Evolutionary conservation across 2,329 filamentous ascomycete genomes (phyloP).

Genomic region (Hysterium pulicare): DNA sequence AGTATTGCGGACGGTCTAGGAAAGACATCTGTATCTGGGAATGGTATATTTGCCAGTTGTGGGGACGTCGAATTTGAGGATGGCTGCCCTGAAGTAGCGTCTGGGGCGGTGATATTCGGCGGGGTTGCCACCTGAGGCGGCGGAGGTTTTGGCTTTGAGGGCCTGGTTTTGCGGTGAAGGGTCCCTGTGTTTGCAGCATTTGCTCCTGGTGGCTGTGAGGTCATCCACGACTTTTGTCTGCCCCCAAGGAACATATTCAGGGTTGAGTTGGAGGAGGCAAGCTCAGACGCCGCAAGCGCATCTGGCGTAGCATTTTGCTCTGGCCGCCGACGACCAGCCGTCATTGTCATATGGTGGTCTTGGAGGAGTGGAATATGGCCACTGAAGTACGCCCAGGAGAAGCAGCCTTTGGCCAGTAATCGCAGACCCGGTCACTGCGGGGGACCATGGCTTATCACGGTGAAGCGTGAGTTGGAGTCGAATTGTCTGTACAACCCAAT

Average conservation of each 20-base stretch:
- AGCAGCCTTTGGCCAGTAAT: not conserved
- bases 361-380: not conserved
- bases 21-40: conserved; percentile 4
- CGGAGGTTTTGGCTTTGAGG: conserved; percentile 9
- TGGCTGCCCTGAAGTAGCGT: no score
- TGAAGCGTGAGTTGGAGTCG: no score
- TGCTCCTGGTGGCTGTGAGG: not conserved
- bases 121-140: conserved; percentile 5
- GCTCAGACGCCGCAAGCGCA: conserved; percentile 12
- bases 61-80: conserved; percentile 34
- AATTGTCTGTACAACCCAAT: no score
- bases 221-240: conserved; percentile 32
- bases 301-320: conserved; percentile 6
- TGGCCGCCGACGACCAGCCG: not conserved
- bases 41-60: conserved; percentile 27
- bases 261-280: conserved; percentile 22
- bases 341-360: not conserved
- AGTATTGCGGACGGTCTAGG: conserved; percentile 38
- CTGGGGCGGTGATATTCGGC: no score
- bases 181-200: no score
- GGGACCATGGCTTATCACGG: not conserved
- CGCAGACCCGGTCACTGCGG: not conserved
- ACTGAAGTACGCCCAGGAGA: not conserved
- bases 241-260: conserved; percentile 29
- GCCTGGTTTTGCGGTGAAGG: conserved; percentile 8